These are phyloP conservation scores for Backusella psychrophila DNA, from an alignment of 192 early-diverging fungal genomes.

Conservation along the genomic window DNA sequence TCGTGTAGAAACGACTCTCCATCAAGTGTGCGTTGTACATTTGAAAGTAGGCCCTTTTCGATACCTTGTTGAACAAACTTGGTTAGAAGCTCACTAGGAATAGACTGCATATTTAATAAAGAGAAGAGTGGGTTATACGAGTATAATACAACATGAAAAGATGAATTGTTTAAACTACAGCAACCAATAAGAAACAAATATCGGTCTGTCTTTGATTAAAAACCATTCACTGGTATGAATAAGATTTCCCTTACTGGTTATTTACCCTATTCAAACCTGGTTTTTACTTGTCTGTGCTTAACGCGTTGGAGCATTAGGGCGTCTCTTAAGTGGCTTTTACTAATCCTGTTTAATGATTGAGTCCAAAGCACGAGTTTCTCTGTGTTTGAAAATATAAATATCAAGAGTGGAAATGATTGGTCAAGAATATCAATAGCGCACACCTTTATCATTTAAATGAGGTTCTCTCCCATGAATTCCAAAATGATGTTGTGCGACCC, in stretches of 20 bases:
- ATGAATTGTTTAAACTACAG: too few relatives aligned
- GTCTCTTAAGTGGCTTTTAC: too few relatives aligned
- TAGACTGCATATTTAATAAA: background rate
- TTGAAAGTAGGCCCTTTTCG: background rate
- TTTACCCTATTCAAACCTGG: too few relatives aligned
- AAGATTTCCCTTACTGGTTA: too few relatives aligned
- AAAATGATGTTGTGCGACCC: background rate
- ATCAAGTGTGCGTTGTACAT: background rate
- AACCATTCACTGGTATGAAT: too few relatives aligned
- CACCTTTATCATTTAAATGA: constrained; percentile 4
- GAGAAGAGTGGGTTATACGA: too few relatives aligned
- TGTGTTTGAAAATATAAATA: background rate
- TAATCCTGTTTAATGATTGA: too few relatives aligned
- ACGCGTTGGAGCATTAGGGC: too few relatives aligned
- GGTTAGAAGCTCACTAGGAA: background rate
- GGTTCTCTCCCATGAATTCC: background rate
- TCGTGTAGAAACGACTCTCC: constrained; percentile 1
- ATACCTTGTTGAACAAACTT: background rate
- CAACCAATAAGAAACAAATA: too few relatives aligned
- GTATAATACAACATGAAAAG: too few relatives aligned
- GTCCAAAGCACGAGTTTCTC: background rate
- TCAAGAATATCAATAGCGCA: background rate
- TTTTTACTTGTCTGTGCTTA: too few relatives aligned
- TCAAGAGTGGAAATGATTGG: background rate
- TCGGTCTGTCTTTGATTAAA: too few relatives aligned